Percentiles rank a stretch among this genome's conserved stretches.
Conservation (phyloP, 2,329 filamentous ascomycete species). For the Fusarium sp. region DNA sequence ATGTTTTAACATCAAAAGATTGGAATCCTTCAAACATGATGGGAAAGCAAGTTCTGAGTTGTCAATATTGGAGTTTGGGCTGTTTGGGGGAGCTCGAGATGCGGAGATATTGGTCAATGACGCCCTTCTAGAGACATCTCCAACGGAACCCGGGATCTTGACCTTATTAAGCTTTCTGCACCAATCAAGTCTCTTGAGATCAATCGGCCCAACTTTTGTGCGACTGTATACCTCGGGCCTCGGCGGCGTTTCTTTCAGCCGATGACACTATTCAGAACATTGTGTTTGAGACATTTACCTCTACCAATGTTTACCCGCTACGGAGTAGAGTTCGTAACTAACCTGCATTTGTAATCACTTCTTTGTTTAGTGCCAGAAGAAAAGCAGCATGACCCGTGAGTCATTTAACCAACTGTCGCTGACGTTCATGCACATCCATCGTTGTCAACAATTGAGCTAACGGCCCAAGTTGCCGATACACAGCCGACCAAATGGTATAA, state of each 20-base stretch:
- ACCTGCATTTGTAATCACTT: too few species aligned
- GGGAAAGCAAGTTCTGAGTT: background rate
- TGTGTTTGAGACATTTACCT: background rate
- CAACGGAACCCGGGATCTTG: background rate
- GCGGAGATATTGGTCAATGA: background rate
- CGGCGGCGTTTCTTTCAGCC: background rate
- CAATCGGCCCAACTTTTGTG: background rate
- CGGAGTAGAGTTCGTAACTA: too few species aligned
- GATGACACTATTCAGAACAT: background rate
- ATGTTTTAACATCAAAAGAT: conserved; percentile 53
- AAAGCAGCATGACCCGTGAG: too few species aligned
- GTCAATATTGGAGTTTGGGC: background rate
- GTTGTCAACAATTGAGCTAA: too few species aligned
- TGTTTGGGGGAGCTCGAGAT: background rate
- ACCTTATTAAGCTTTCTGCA: background rate
- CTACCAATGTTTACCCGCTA: too few species aligned
- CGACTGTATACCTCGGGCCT: background rate
- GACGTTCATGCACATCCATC: too few species aligned
- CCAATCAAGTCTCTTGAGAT: background rate
- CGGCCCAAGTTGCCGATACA: too few species aligned
- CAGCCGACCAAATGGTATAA: too few species aligned
- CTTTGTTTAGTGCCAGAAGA: too few species aligned
- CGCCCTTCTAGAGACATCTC: background rate
- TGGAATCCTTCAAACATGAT: conserved; percentile 56
- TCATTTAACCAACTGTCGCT: too few species aligned